A percentile compares a stretch with the other conserved stretches of the same genome.
phyloP scores from a whole-genome alignment of 257 asterid species.

The Solanum chilense region DNA sequence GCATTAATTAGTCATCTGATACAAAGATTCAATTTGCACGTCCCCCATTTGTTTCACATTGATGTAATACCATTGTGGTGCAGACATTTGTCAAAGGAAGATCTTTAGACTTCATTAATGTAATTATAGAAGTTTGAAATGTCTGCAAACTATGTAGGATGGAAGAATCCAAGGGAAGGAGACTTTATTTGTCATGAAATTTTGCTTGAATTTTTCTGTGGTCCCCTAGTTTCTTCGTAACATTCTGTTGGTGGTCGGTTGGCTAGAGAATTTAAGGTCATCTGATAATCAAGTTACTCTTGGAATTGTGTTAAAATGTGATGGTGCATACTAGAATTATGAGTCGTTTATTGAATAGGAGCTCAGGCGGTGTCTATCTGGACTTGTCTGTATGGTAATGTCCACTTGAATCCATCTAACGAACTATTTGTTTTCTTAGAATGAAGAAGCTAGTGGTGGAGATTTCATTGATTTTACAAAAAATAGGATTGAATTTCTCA shows the following conservation, averaged over 20 bases:
- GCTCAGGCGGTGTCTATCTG: neutral
- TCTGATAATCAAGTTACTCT: neutral
- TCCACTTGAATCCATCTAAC: neutral
- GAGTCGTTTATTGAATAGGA: neutral
- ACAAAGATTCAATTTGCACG: neutral
- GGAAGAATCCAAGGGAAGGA: neutral
- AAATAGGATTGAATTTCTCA: neutral
- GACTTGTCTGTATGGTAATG: neutral
- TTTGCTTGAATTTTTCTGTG: neutral
- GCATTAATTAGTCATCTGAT: neutral
- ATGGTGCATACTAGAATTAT: neutral
- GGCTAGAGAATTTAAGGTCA: neutral
- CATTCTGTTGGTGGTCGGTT: neutral
- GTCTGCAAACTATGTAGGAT: neutral
- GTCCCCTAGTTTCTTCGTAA: neutral
- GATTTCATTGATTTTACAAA: neutral
- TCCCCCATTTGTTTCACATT: neutral
- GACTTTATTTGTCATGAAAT: neutral
- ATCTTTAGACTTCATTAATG: neutral
- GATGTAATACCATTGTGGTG: neutral
- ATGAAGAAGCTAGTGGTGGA: neutral
- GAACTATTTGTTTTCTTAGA: neutral
- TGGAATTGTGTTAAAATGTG: neutral
- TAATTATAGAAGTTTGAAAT: neutral
- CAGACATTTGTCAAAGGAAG: neutral